phyloP scores from a whole-genome alignment of 129 eudicot species.

The Centrapalus pauciflorus region DNA sequence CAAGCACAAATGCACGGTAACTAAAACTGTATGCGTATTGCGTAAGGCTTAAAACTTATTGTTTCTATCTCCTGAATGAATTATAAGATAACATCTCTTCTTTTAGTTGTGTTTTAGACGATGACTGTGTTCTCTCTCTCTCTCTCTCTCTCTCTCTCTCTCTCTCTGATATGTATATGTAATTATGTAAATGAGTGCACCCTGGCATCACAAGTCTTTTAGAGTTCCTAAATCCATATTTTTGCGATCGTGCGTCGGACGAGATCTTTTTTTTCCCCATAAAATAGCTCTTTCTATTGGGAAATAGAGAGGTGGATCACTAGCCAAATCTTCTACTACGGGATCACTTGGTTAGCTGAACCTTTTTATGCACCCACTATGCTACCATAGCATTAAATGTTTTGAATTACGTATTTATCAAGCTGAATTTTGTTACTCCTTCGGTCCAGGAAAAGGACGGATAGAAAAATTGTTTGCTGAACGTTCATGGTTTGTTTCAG shows the following conservation, averaged over 20 bases:
- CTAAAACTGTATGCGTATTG: too few species aligned
- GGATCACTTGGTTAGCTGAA: too few species aligned
- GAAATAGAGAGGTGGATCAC: too few species aligned
- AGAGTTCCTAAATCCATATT: too few species aligned
- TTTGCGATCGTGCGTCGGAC: too few species aligned
- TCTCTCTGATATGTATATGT: neutral
- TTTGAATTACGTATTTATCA: neutral
- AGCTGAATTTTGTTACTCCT: neutral
- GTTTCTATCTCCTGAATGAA: neutral
- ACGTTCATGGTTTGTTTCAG: neutral
- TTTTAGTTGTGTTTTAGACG: neutral
- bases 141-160: too few species aligned
- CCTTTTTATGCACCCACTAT: too few species aligned
- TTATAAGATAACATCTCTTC: neutral
- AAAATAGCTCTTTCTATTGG: too few species aligned
- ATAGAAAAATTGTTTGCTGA: neutral
- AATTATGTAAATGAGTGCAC: neutral
- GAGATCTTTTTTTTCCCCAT: too few species aligned
- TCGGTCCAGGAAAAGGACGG: neutral
- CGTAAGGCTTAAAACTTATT: neutral
- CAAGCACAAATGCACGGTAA: too few species aligned
- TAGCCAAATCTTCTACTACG: too few species aligned
- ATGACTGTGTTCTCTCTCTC: too few species aligned
- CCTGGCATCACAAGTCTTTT: neutral
- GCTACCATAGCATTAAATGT: neutral